A percentile compares a stretch with the other conserved stretches of the same genome.
Conservation (phyloP, 2,329 filamentous ascomycete genomes). For the Aspergillus puulaauensis region DNA sequence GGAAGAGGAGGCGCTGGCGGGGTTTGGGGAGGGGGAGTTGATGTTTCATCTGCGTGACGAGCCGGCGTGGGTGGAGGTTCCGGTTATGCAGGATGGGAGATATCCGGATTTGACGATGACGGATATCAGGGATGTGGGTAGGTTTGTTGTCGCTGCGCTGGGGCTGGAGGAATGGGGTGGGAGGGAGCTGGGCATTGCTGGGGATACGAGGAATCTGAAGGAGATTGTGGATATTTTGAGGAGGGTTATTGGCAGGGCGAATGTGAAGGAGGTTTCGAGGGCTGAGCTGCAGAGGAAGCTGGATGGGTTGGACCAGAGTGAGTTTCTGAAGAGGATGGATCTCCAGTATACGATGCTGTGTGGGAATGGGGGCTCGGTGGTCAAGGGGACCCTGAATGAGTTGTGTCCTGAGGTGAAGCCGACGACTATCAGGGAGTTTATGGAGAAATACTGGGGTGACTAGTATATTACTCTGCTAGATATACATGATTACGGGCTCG, state of each 20-base stretch:
- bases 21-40: conserved; percentile 3
- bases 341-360: conserved; percentile 13
- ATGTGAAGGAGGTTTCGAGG: conserved; percentile 1
- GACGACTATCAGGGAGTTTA: background rate
- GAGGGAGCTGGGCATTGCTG: conserved; percentile 33
- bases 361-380: conserved; percentile 3
- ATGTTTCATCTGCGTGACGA: conserved; percentile 21
- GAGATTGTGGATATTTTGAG: conserved; percentile 24
- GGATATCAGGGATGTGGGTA: conserved; percentile 30
- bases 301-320: background rate
- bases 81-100: conserved; percentile 21
- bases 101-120: conserved; percentile 30
- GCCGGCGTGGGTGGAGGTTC: conserved; percentile 25
- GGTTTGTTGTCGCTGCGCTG: conserved; percentile 32
- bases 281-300: background rate
- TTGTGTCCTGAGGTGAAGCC: conserved; percentile 4
- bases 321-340: conserved; percentile 9
- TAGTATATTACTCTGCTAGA: background rate
- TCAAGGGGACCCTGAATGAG: background rate
- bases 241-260: conserved; percentile 17
- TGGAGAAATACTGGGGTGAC: conserved; percentile 1
- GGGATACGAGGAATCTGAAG: conserved; percentile 27
- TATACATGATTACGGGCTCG: background rate
- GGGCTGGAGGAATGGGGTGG: conserved; percentile 26
- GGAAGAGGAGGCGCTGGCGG: background rate